A percentile compares a stretch with the other conserved stretches of the same genome.
These are phyloP conservation scores for Phytophthora agathidicida DNA, from an alignment of 352 stramenopile genomes.

Conservation along the genomic window DNA sequence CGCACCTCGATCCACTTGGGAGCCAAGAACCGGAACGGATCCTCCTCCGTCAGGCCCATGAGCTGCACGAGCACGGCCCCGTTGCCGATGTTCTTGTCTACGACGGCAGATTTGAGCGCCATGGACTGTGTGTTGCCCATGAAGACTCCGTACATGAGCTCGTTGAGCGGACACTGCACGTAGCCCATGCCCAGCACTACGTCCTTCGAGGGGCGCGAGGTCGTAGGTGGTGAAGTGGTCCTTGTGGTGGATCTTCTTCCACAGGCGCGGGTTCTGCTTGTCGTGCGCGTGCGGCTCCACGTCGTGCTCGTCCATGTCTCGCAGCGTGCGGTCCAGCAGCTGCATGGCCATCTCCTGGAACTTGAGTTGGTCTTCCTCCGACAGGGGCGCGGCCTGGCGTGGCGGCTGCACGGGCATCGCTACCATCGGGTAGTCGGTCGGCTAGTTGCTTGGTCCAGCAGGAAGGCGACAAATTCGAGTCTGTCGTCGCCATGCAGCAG, in stretches of 20 bases:
- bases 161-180: conserved; percentile 47
- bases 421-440: conserved; percentile 17
- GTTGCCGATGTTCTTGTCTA: conserved; percentile 48
- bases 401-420: conserved; percentile 25
- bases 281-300: conserved; percentile 18
- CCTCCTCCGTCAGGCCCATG: conserved; percentile 34
- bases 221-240: conserved; percentile 41
- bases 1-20: conserved; percentile 48
- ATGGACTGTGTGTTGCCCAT: conserved; percentile 33
- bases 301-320: conserved; percentile 46
- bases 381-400: conserved; percentile 17
- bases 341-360: conserved; percentile 50
- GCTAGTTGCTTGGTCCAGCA: background rate
- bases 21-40: conserved; percentile 52
- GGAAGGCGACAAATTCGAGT: conserved; percentile 24
- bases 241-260: conserved; percentile 41
- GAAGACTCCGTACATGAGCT: conserved; percentile 52
- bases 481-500: too few species aligned
- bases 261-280: conserved; percentile 38
- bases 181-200: conserved; percentile 51
- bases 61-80: conserved; percentile 42
- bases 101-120: conserved; percentile 33
- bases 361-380: conserved; percentile 35
- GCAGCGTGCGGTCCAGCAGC: conserved; percentile 39
- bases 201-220: conserved; percentile 37